Conservation (phyloP, 441 rosid genomes). For the Arabidopsis hybrid region DNA sequence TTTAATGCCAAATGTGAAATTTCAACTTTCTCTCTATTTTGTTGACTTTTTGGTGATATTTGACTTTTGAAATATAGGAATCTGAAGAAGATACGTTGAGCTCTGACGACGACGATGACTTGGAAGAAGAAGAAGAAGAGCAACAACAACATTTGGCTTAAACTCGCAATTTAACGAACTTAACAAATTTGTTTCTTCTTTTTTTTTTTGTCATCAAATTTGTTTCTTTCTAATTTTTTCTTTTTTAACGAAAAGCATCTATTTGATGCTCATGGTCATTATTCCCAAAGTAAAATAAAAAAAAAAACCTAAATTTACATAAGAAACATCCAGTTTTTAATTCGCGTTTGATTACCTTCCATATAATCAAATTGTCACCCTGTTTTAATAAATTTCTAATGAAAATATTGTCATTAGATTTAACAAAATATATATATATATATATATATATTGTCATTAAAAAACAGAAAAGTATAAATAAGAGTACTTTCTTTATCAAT, state of each 20-base stretch:
- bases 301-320: neutral
- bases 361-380: neutral
- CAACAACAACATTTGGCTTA: constrained; percentile 51
- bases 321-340: neutral
- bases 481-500: too few relatives aligned
- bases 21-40: constrained; percentile 15
- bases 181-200: neutral
- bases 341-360: neutral
- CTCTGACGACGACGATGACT: constrained; percentile 49
- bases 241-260: constrained; percentile 12
- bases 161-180: constrained; percentile 8
- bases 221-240: constrained; percentile 3
- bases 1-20: constrained; percentile 33
- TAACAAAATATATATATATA: too few relatives aligned
- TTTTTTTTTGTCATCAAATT: too few relatives aligned
- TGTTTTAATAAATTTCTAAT: neutral
- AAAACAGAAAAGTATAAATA: too few relatives aligned
- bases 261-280: constrained; percentile 30
- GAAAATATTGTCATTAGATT: neutral
- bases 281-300: neutral
- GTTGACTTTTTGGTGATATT: constrained; percentile 38
- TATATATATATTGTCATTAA: too few relatives aligned
- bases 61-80: constrained; percentile 46
- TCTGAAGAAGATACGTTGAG: constrained; percentile 50
- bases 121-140: constrained; percentile 41